Conservation (phyloP, 2,329 filamentous ascomycete genomes). For the Diaporthe sp. region DNA sequence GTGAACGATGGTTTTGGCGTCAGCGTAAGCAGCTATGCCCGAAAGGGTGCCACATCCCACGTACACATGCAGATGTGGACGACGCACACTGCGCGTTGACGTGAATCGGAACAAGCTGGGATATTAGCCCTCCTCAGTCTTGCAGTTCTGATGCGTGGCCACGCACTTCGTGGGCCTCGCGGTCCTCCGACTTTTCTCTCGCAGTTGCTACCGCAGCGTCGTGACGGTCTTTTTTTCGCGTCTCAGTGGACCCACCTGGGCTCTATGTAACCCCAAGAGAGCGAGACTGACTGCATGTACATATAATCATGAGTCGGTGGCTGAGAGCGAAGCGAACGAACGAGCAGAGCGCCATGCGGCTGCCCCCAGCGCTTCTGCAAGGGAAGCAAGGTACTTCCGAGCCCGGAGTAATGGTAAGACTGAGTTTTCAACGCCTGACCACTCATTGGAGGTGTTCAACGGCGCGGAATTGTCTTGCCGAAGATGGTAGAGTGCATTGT, state of each 20-base stretch:
- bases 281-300: conserved; percentile 24
- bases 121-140: neutral
- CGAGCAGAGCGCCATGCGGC: conserved; percentile 3
- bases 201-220: conserved; percentile 4
- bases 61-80: conserved; percentile 2
- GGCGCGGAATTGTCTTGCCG: conserved; percentile 1
- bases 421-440: conserved; percentile 36
- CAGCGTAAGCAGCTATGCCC: conserved; percentile 18
- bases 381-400: conserved; percentile 33
- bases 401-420: conserved; percentile 40
- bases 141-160: conserved; percentile 2
- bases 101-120: neutral
- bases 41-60: neutral
- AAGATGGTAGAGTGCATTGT: neutral
- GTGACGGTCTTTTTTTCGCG: conserved; percentile 38
- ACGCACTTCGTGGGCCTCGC: neutral
- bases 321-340: conserved; percentile 7
- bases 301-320: conserved; percentile 26
- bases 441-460: conserved; percentile 30
- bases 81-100: conserved; percentile 2
- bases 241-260: neutral
- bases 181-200: conserved; percentile 2
- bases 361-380: conserved; percentile 5
- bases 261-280: conserved; percentile 14
- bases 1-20: neutral